Base-by-base conservation (phyloP, 768 basidiomycete species). In the Mycena galericulata region DNA sequence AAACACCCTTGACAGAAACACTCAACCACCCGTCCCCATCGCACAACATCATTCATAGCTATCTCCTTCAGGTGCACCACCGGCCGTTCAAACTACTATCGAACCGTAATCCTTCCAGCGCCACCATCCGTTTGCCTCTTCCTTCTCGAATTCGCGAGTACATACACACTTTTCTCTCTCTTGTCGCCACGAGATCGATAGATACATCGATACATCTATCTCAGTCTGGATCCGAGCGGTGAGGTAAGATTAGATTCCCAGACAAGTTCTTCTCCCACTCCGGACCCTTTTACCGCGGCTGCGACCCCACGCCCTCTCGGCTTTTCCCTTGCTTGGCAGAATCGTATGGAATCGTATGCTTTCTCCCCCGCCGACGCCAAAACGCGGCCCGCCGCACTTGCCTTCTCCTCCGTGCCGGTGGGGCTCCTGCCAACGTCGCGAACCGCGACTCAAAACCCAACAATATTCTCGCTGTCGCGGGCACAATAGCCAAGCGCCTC, bases 1-100 rank as follows among this genome's bases (percentile, higher is more conserved):
- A n/a, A 14, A 14, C 17, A 2, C 14, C 6, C 24, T 50, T 62
- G 62, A 62, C 62, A 62, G 62, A 62, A 62, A 62, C 62, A 51
- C 51, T 62, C 62, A 62, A 54, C n/a, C 60, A 41, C 15, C 60
- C 60, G 60, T 62, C 49, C 60, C 60, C 36, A 49, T 62, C 41
- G 4, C 26, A 27, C 22, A 29, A 22, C 8, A 49, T 45, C n/a
- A 15, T 7, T 2, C 43, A n/a, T 7, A 20, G 6, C 47, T 49
- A 15, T 9, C 26, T 49, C 27, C 26, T 29, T 15, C 24, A 2
- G 22, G 10, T 3, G 47, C 20, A 15, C 41, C 14, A 43, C 41
- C 20, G 4, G 47, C 47, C 47, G 47, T 49, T 49, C 47, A 27
- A 49, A 26, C 24, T 14, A 11, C 47, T 15, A 5, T 54, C 32